phyloP scores from a whole-genome alignment of 208 protist species.

The Crithidia fasciculata region DNA sequence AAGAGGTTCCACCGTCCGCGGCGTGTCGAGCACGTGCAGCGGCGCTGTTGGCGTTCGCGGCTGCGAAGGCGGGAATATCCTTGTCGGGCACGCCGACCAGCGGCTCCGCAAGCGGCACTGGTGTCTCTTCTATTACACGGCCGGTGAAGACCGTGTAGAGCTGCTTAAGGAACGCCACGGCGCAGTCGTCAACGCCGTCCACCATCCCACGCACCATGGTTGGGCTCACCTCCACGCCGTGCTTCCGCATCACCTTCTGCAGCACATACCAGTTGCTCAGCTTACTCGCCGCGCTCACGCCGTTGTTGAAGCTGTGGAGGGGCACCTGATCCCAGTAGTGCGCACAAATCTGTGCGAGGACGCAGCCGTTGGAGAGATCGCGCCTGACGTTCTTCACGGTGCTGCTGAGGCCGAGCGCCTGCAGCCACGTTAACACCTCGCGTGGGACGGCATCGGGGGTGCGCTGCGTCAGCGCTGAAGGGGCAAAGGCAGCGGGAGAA shows the following conservation, averaged over 20 bases:
- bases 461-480: background rate
- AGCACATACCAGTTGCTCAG: constrained; percentile 90
- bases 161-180: constrained; percentile 73
- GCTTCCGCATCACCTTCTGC: constrained; percentile 63
- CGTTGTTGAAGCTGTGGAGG: constrained; percentile 94
- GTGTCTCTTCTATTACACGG: constrained; percentile 26
- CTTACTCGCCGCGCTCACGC: constrained; percentile 65
- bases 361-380: constrained; percentile 92
- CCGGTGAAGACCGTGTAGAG: constrained; percentile 87
- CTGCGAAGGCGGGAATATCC: constrained; percentile 25
- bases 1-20: background rate
- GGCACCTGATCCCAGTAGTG: constrained; percentile 90
- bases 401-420: constrained; percentile 84
- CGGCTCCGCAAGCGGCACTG: constrained; percentile 51
- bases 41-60: constrained; percentile 22
- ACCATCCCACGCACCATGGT: constrained; percentile 87
- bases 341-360: constrained; percentile 93
- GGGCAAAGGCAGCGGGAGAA: background rate
- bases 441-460: constrained; percentile 62
- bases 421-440: constrained; percentile 92
- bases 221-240: constrained; percentile 69
- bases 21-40: constrained; percentile 9
- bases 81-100: constrained; percentile 30
- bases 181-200: constrained; percentile 63
- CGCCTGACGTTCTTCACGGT: constrained; percentile 82